phyloP scores from a whole-genome alignment of 148 eudicot genomes.

The Selenicereus undatus region DNA sequence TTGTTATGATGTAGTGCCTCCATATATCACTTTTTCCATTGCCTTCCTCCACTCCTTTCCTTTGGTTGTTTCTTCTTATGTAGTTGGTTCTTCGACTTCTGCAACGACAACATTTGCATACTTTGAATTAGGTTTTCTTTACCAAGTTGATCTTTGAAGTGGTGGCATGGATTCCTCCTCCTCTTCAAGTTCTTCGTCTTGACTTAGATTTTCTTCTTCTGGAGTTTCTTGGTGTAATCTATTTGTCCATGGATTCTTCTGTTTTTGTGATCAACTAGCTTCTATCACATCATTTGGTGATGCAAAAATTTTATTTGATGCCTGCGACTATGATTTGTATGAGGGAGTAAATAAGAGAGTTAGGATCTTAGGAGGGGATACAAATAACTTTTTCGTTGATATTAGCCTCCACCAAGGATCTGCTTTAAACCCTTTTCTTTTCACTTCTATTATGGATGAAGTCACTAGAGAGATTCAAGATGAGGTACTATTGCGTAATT shows the following conservation, averaged over 20 bases:
- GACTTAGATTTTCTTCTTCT: constrained; percentile 1
- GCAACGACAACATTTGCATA: constrained; percentile 8
- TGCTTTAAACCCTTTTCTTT: no score
- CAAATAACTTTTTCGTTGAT: no score
- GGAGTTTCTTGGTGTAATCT: constrained; percentile 5
- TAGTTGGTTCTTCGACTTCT: not conserved
- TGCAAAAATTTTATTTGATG: not conserved
- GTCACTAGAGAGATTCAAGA: no score
- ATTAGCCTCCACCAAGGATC: no score
- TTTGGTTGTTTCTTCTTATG: not conserved
- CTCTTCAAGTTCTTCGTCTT: not conserved
- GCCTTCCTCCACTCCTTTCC: constrained; percentile 4
- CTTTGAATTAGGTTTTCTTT: not conserved
- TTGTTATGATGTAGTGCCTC: not conserved
- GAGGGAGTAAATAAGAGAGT: no score
- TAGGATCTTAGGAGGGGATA: no score
- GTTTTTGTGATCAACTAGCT: no score
- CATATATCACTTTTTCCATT: not conserved
- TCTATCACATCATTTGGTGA: no score
- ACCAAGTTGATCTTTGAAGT: not conserved
- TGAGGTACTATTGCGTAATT: no score
- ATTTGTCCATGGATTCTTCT: not conserved
- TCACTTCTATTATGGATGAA: no score
- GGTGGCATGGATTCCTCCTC: not conserved
- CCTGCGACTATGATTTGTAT: no score